Evolutionary conservation across 805 yeast species (phyloP).

Genomic region (Teunomyces cretensis): DNA sequence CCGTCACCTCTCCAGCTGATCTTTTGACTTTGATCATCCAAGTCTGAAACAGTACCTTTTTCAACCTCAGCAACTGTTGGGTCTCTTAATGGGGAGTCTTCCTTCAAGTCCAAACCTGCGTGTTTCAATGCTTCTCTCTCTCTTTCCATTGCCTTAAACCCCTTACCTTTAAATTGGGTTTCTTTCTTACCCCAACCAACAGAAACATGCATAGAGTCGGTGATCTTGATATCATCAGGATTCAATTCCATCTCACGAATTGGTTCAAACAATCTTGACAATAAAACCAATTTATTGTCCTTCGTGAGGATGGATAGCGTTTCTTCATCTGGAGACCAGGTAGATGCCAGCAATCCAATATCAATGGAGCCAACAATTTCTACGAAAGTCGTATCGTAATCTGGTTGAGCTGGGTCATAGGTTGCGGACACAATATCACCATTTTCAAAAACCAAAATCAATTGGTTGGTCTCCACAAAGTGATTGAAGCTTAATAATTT

Average conservation of each 20-base stretch:
- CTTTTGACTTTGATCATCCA: constrained; percentile 48
- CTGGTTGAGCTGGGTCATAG: constrained; percentile 49
- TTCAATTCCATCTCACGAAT: constrained; percentile 61
- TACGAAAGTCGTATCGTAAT: constrained; percentile 54
- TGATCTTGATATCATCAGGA: constrained; percentile 57
- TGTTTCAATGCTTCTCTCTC: constrained; percentile 53
- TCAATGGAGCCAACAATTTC: constrained; percentile 87
- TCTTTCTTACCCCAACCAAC: constrained; percentile 99
- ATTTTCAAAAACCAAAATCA: constrained; percentile 63
- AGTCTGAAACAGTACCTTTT: constrained; percentile 56
- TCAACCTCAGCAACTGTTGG: constrained; percentile 84
- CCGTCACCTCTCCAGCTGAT: constrained; percentile 97
- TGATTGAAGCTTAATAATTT: constrained; percentile 57
- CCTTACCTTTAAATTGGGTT: constrained; percentile 94
- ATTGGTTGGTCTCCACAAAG: constrained; percentile 65
- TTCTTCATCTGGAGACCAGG: constrained; percentile 93
- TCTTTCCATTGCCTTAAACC: constrained; percentile 71
- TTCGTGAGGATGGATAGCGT: constrained; percentile 66
- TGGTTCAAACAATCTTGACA: constrained; percentile 79
- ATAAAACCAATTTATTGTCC: constrained; percentile 58
- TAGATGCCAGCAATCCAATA: constrained; percentile 66
- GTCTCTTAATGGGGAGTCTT: constrained; percentile 62
- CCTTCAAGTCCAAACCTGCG: constrained; percentile 68
- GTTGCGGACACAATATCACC: constrained; percentile 78
- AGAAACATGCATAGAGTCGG: constrained; percentile 77